Base-by-base conservation (phyloP, 1,284 basidiomycete genomes). In the Trametes versicolor region DNA sequence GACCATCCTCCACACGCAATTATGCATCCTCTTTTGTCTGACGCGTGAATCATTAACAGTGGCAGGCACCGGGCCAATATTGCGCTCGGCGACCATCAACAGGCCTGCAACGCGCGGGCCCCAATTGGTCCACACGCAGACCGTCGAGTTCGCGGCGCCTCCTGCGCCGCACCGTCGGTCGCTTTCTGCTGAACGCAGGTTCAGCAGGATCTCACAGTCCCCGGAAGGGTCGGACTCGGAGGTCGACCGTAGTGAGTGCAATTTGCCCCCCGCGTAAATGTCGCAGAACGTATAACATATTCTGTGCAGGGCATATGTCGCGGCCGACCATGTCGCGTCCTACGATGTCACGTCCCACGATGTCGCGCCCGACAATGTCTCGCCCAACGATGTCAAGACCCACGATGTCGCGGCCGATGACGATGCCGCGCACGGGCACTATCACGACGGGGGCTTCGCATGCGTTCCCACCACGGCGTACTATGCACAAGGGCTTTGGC, bases 401-500 rank as follows among this genome's bases (percentile, higher is more conserved):
- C 34, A 70, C 67, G 9, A 71, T 70, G 61, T 68, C 69, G 2
- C 63, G 70, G 5, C 67, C 69, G 17, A 65, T 60, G 2, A 60
- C 60, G 19, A 59, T 68, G 55, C 64, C 68, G 21, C 68, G 68
- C 13, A 63, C 68, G 9, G 68, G 68, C 25, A 69, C 68, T 5
- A 61, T 65, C 59, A 59, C 54, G n/a, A 62, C 63, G 2, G 51
- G 62, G 21, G 36, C 59, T 23, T 59, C 69, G 48, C 60, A 65
- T 45, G 50, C 64, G 12, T 68, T 66, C 60, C 72, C 70, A 29
- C 62, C 67, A 23, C 72, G 65, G 53, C 75, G 76, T 29, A 72
- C 78, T 52, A 83, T 82, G 68, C 77, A 83, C 66, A 78, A 79
- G 51, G 86, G 78, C 4, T 95, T 94, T 71, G 96, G 96, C 50